A percentile compares a stretch with the other conserved stretches of the same genome.
Conservation (phyloP, 352 stramenopile species). For the Peronospora destructor region DNA sequence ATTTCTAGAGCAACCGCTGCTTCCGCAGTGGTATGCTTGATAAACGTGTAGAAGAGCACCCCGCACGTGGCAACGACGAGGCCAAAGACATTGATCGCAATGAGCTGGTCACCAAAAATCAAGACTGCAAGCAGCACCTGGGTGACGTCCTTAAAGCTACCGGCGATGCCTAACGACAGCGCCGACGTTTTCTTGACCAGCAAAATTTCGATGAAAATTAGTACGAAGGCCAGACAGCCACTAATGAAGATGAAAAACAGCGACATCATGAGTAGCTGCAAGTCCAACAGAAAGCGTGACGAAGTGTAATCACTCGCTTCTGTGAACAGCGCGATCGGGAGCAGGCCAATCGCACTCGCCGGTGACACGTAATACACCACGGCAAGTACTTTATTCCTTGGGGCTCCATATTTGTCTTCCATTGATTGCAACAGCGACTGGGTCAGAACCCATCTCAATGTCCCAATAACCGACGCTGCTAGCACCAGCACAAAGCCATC, state of each 20-base stretch:
- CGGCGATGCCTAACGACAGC: slow-evolving; percentile 69
- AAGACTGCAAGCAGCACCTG: slow-evolving; percentile 72
- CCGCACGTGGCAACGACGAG: slow-evolving; percentile 63
- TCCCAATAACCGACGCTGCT: slow-evolving; percentile 61
- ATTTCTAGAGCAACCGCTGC: slow-evolving; percentile 10
- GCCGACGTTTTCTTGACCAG: slow-evolving; percentile 80
- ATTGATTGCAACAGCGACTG: slow-evolving; percentile 71
- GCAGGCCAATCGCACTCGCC: slow-evolving; percentile 52
- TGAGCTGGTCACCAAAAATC: slow-evolving; percentile 68
- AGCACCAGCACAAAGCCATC: slow-evolving; percentile 69
- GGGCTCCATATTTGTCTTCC: slow-evolving; percentile 31
- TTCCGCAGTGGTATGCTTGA: slow-evolving; percentile 49
- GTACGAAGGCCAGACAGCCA: slow-evolving; percentile 59
- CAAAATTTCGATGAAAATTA: slow-evolving; percentile 80
- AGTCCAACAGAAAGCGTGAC: slow-evolving; percentile 57
- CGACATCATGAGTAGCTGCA: slow-evolving; percentile 40
- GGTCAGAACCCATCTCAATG: slow-evolving; percentile 75
- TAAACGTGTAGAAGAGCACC: slow-evolving; percentile 70
- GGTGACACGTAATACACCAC: slow-evolving; percentile 84
- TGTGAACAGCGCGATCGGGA: slow-evolving; percentile 57
- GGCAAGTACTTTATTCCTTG: slow-evolving; percentile 53
- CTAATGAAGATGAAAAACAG: slow-evolving; percentile 62
- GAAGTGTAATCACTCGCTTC: slow-evolving; percentile 40
- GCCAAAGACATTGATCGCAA: slow-evolving; percentile 53
- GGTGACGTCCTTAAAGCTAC: slow-evolving; percentile 75